Conservation (phyloP, 2,329 filamentous ascomycete genomes). For the Cladophialophora yegresii region DNA sequence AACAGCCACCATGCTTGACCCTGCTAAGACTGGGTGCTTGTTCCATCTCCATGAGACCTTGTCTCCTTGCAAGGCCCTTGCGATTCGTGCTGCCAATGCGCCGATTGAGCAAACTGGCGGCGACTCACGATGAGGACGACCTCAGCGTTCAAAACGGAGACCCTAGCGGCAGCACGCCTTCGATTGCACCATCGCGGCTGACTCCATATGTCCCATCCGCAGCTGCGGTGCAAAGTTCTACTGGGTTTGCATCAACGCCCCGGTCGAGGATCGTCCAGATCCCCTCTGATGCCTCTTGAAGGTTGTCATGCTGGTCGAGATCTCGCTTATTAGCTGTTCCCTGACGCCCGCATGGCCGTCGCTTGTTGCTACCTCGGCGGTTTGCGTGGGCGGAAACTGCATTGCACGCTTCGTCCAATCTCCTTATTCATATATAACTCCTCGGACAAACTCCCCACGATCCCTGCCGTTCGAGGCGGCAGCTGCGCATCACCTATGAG, state of each 20-base stretch:
- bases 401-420: not conserved
- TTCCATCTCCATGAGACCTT: not conserved
- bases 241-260: not conserved
- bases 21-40: slow-evolving; percentile 4
- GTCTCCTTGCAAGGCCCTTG: not conserved
- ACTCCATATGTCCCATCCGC: slow-evolving; percentile 20
- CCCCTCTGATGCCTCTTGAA: not conserved
- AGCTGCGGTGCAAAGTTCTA: slow-evolving; percentile 10
- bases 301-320: slow-evolving; percentile 5
- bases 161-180: slow-evolving; percentile 16
- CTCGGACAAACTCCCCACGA: not conserved
- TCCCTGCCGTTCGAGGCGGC: not conserved
- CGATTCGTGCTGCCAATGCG: not conserved
- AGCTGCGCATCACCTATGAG: not conserved
- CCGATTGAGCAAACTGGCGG: not conserved
- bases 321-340: slow-evolving; percentile 9
- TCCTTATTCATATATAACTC: not conserved
- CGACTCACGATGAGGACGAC: not conserved
- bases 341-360: slow-evolving; percentile 6
- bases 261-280: not conserved
- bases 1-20: not conserved
- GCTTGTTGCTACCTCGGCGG: slow-evolving; percentile 11
- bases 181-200: slow-evolving; percentile 40
- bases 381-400: not conserved
- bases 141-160: not conserved